Evolutionary conservation across 2,329 filamentous ascomycete genomes (phyloP), one percentile per base, ranked within the genome.

Genomic region (Fusarium pilosicola): DNA sequence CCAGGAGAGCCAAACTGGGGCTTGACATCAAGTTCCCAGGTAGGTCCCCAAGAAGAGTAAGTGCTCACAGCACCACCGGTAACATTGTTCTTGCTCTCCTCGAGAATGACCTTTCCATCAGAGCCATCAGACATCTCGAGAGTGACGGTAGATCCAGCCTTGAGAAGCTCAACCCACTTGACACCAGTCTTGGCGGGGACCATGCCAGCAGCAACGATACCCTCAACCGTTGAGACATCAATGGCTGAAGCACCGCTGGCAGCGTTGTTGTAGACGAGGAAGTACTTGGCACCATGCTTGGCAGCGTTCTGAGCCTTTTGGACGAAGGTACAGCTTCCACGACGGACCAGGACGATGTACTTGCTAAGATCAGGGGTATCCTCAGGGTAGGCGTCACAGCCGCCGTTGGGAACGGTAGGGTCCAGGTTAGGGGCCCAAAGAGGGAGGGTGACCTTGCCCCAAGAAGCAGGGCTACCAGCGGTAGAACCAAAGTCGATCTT

Each of bases 1-100:
- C 89, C 88, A 7, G 88, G 86, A 4, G 87, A 83, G 32, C 85
- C 86, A 51, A 90, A 79, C 74, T 89, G 85, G 4, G 89, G 88
- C 80, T 89, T 89, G 62, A 88, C 79, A 56, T 87, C 85, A 64
- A 89, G 82, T 74, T 91, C 88, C 78, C 85, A 91, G 18, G 86
- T 89, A 6, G 89, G 89, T 14, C 89, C 89, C 89, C 89, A 91
- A 28, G 85, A 87, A 55, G 86, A 88, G 78, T 82, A 90, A 12
- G 80, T 81, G 75, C 86, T 89, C 30, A 88, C 76, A 58, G 84
- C 86, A 6, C 89, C 90, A 4, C 86, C 88, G 2, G 85, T 86
- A 5, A 75, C 62, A 6, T 76, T 79, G 79, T 89, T 89, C 58
- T 78, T 46, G 51, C 74, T 68, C 54, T 79, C 72, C 36, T 75